Evolutionary conservation across 225 moss, liverwort and hornwort genomes (phyloP).

Genomic region (Pleurozium schreberi): DNA sequence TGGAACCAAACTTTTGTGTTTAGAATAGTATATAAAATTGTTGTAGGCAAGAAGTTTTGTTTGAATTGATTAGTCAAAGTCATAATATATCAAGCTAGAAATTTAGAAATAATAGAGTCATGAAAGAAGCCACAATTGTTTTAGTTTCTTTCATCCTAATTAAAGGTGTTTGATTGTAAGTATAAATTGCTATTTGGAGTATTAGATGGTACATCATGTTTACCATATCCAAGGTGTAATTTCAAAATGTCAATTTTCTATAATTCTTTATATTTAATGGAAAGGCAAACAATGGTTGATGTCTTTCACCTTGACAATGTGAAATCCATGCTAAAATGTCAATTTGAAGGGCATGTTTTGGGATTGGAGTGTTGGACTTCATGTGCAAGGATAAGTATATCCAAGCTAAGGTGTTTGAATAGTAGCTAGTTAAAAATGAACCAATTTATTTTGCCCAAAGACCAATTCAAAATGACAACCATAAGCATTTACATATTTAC

Average conservation of each 20-base stretch:
- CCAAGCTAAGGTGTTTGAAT: background rate
- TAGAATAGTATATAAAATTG: too few relatives aligned
- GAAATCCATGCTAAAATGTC: background rate
- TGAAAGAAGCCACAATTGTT: rapidly evolving
- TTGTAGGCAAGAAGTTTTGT: background rate
- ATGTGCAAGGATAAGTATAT: background rate
- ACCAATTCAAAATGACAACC: background rate
- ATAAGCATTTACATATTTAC: too few relatives aligned
- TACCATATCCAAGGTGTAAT: background rate
- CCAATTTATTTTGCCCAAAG: background rate
- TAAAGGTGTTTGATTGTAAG: too few relatives aligned
- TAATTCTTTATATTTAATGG: background rate
- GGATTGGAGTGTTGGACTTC: too few relatives aligned
- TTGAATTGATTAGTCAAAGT: background rate
- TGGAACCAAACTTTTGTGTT: too few relatives aligned
- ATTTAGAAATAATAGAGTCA: background rate
- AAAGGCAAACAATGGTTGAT: background rate
- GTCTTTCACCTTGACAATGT: background rate
- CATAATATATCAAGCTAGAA: background rate
- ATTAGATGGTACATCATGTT: background rate
- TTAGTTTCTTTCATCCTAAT: background rate
- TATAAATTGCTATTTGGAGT: background rate
- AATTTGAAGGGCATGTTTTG: too few relatives aligned
- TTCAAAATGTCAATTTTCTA: background rate
- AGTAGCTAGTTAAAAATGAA: too few relatives aligned